A percentile compares a stretch with the other conserved stretches of the same genome.
Conservation (phyloP, 2,329 filamentous ascomycete species). For the Colletotrichum sp. region DNA sequence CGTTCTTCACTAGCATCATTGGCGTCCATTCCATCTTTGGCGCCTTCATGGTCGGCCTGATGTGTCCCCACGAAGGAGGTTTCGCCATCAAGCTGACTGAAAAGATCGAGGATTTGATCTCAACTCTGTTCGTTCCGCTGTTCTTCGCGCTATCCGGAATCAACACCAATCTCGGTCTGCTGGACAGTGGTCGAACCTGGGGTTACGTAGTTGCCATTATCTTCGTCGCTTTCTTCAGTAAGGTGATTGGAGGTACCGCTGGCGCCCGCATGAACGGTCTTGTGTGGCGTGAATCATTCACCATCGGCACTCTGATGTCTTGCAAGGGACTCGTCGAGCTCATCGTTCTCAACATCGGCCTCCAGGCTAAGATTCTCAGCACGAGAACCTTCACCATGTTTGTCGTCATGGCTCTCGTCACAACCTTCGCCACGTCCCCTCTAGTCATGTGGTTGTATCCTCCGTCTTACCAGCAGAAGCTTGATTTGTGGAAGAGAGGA, state of each 20-base stretch:
- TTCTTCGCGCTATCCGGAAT: conserved; percentile 94
- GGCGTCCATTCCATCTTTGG: conserved; percentile 96
- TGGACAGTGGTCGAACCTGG: conserved; percentile 85
- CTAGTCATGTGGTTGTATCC: conserved; percentile 78
- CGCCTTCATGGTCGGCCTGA: conserved; percentile 86
- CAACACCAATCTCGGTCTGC: conserved; percentile 83
- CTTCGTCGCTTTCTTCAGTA: conserved; percentile 80
- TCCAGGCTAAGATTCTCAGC: conserved; percentile 87
- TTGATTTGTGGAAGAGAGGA: conserved; percentile 69
- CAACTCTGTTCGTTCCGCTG: conserved; percentile 82
- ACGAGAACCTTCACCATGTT: conserved; percentile 89
- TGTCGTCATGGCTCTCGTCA: conserved; percentile 90
- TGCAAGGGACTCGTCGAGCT: conserved; percentile 95
- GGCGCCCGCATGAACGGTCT: conserved; percentile 79
- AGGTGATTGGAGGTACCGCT: conserved; percentile 83
- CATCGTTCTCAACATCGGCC: conserved; percentile 85
- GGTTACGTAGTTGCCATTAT: conserved; percentile 87
- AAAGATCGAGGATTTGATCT: conserved; percentile 91
- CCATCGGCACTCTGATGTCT: conserved; percentile 91
- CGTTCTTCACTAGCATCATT: conserved; percentile 89
- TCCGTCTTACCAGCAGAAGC: conserved; percentile 59
- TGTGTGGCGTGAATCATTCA: conserved; percentile 88
- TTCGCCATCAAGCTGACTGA: conserved; percentile 92
- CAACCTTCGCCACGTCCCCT: conserved; percentile 84
- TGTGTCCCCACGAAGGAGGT: conserved; percentile 87